phyloP scores from a whole-genome alignment of 2,329 filamentous ascomycete genomes.

The Sclerotinia minor region DNA sequence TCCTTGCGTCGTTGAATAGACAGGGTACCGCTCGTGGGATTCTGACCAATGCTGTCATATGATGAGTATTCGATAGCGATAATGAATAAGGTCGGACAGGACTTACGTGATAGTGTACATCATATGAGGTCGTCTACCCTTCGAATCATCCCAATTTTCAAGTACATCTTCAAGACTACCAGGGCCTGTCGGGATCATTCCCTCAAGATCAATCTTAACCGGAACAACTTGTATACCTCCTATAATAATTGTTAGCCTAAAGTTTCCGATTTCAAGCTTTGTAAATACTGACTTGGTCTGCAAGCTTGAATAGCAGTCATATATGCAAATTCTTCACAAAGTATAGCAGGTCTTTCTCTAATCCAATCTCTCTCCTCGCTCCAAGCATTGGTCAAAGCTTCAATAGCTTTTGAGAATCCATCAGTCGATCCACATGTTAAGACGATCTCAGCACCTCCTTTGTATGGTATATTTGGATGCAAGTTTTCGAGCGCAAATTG shows the following conservation, averaged over 20 bases:
- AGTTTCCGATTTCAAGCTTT: too few relatives aligned
- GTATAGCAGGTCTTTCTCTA: slow-evolving; percentile 69
- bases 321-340: slow-evolving; percentile 81
- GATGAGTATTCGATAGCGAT: slow-evolving; percentile 27
- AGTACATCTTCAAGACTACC: slow-evolving; percentile 77
- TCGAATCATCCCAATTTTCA: slow-evolving; percentile 74
- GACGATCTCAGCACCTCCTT: slow-evolving; percentile 72
- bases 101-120: slow-evolving; percentile 88
- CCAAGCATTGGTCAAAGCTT: slow-evolving; percentile 77
- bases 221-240: slow-evolving; percentile 64
- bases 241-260: background rate
- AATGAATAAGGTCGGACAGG: slow-evolving; percentile 11
- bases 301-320: slow-evolving; percentile 71
- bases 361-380: slow-evolving; percentile 65
- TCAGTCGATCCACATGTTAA: slow-evolving; percentile 83
- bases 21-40: slow-evolving; percentile 77
- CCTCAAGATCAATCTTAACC: slow-evolving; percentile 74
- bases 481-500: slow-evolving; percentile 75
- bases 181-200: slow-evolving; percentile 72
- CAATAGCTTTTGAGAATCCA: slow-evolving; percentile 75
- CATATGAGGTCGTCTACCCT: slow-evolving; percentile 75
- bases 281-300: slow-evolving; percentile 46
- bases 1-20: slow-evolving; percentile 72
- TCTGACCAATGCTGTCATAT: slow-evolving; percentile 72
- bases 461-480: slow-evolving; percentile 80